phyloP scores from a whole-genome alignment of 768 basidiomycete species.

The Podaxis sp. region DNA sequence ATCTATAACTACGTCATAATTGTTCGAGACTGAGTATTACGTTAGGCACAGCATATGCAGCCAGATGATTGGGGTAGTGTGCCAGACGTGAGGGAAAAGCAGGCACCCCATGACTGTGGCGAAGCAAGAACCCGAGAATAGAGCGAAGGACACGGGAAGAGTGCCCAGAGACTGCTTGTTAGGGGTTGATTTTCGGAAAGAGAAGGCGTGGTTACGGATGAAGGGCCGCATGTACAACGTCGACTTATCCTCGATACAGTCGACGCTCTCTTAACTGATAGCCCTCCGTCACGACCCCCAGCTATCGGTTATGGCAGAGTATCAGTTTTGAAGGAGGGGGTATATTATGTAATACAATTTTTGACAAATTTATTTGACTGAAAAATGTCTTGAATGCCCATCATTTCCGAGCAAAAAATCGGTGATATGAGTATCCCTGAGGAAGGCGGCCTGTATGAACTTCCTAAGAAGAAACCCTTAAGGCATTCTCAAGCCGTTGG shows the following conservation, averaged over 20 bases:
- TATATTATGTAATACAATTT: background rate
- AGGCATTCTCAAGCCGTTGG: background rate
- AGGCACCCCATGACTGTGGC: background rate
- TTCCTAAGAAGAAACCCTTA: background rate
- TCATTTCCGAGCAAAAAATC: background rate
- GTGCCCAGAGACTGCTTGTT: background rate
- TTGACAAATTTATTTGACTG: background rate
- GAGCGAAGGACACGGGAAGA: background rate
- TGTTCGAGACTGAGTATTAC: background rate
- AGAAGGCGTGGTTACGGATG: background rate
- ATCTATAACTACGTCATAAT: constrained; percentile 3
- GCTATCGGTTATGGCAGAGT: too few species aligned
- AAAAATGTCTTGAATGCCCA: background rate
- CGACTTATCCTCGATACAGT: background rate
- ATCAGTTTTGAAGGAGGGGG: background rate
- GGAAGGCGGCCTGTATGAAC: background rate
- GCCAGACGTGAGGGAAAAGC: background rate
- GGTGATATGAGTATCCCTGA: too few species aligned
- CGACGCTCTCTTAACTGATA: too few species aligned
- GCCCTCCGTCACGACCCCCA: too few species aligned
- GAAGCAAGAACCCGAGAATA: background rate
- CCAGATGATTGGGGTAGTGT: background rate
- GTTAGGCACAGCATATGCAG: background rate
- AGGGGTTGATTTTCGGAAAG: background rate
- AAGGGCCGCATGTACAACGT: background rate